Conservation (phyloP, 805 yeast species). For the Starmerella bombicola region DNA sequence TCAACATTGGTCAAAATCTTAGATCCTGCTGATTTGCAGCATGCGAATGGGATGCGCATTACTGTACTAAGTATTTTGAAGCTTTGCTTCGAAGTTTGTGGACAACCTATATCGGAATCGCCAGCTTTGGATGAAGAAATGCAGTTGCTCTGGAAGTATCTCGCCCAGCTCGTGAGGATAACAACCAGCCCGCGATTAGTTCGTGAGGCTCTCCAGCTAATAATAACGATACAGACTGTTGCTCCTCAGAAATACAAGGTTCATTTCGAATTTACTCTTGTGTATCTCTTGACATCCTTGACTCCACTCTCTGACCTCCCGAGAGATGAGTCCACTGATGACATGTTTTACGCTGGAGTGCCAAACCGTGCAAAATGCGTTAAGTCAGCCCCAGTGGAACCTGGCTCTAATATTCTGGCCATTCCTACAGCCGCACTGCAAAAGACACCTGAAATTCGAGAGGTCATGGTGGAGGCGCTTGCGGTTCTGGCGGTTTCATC, state of each 20-base stretch:
- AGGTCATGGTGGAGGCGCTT: slow-evolving; percentile 69
- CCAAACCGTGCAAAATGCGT: slow-evolving; percentile 40
- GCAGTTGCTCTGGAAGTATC: slow-evolving; percentile 70
- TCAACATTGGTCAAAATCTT: slow-evolving; percentile 55
- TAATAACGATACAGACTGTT: slow-evolving; percentile 57
- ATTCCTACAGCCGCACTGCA: slow-evolving; percentile 17
- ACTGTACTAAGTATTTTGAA: slow-evolving; percentile 67
- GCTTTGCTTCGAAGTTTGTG: slow-evolving; percentile 72
- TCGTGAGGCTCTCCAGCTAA: slow-evolving; percentile 62
- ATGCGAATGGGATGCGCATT: slow-evolving; percentile 59
- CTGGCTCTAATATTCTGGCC: slow-evolving; percentile 20
- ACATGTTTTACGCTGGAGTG: slow-evolving; percentile 31
- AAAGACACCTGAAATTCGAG: slow-evolving; percentile 39
- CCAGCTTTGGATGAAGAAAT: slow-evolving; percentile 54
- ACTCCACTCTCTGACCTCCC: slow-evolving; percentile 30
- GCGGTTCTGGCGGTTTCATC: slow-evolving; percentile 45
- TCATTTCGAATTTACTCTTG: slow-evolving; percentile 53
- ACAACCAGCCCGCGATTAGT: slow-evolving; percentile 57
- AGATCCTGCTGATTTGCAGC: slow-evolving; percentile 57
- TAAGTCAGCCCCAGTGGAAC: slow-evolving; percentile 35
- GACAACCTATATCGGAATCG: slow-evolving; percentile 47
- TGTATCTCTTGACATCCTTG: slow-evolving; percentile 31
- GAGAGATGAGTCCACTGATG: slow-evolving; percentile 30
- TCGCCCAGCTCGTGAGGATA: slow-evolving; percentile 62
- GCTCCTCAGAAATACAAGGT: slow-evolving; percentile 54